Percentiles rank a stretch among this genome's conserved stretches.
These are phyloP conservation scores for Carex sylvatica DNA, from an alignment of 202 grass and related monocot species.

Conservation along the genomic window DNA sequence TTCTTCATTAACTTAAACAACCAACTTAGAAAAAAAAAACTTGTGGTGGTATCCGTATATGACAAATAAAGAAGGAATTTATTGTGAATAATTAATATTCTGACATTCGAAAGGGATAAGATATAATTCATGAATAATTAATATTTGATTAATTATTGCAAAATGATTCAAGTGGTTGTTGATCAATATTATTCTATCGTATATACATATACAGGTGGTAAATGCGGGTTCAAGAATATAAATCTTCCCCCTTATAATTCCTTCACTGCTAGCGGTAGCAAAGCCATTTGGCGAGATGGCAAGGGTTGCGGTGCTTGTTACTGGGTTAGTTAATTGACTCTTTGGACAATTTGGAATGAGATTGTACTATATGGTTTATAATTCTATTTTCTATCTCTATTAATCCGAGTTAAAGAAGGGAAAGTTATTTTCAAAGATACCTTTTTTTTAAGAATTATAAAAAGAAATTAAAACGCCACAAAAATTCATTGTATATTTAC, in stretches of 20 bases:
- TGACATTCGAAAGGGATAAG: background rate
- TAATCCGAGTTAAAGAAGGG: background rate
- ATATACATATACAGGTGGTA: constrained; percentile 41
- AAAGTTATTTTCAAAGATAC: background rate
- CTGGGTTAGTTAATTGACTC: constrained; percentile 27
- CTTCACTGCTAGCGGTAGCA: constrained; percentile 58
- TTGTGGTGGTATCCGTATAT: background rate
- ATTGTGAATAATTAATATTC: background rate
- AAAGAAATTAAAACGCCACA: background rate
- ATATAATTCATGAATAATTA: too few species aligned
- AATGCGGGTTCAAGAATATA: constrained; percentile 39
- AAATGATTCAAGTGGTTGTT: background rate
- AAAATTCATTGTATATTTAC: background rate
- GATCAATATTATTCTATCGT: background rate
- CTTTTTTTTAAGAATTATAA: background rate
- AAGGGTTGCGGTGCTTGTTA: constrained; percentile 79
- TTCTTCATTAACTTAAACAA: background rate
- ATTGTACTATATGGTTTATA: background rate
- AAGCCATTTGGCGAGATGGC: constrained; percentile 51
- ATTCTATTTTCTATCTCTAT: background rate
- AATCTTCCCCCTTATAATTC: constrained; percentile 55
- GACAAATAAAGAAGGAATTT: background rate
- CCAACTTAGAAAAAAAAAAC: background rate
- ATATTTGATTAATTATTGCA: too few species aligned
- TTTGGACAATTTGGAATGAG: background rate